Evolutionary conservation across 2,329 filamentous ascomycete genomes (phyloP).

Genomic region (Chrysoporthe austroafricana): DNA sequence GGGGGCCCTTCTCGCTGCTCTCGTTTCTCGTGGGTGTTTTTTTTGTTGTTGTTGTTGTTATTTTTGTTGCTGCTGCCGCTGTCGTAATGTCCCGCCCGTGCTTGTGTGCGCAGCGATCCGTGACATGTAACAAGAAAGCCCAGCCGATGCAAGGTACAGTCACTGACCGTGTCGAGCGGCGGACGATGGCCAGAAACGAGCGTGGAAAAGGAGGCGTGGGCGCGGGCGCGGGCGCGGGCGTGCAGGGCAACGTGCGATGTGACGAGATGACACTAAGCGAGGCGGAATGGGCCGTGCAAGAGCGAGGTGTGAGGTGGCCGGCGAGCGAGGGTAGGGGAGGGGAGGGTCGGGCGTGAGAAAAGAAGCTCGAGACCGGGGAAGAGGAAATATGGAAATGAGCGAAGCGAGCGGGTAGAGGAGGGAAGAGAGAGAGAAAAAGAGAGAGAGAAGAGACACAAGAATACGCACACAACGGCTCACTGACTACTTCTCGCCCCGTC

Average conservation of each 20-base stretch:
- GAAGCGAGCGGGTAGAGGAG: not conserved
- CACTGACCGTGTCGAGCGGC: conserved; percentile 5
- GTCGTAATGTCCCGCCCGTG: conserved; percentile 1
- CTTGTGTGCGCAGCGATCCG: conserved; percentile 2
- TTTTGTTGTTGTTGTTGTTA: no score
- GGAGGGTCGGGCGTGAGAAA: not conserved
- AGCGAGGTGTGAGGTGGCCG: no score
- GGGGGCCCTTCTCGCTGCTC: not conserved
- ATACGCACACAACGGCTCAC: conserved; percentile 1
- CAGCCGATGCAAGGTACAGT: conserved; percentile 4
- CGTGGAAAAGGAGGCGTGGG: not conserved
- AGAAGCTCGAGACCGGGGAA: not conserved
- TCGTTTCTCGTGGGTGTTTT: no score
- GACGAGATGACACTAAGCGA: not conserved
- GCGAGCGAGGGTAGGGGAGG: not conserved
- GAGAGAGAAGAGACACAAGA: not conserved
- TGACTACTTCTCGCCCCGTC: conserved; percentile 8
- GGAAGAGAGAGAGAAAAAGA: not conserved
- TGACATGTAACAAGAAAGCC: not conserved
- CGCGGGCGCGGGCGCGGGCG: not conserved
- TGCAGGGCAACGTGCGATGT: not conserved
- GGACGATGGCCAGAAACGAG: not conserved
- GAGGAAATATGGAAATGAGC: not conserved
- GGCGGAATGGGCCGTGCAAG: no score
- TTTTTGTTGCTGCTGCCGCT: not conserved